Conservation (phyloP, 306 rosid species). For the Hippophae gyantsensis region DNA sequence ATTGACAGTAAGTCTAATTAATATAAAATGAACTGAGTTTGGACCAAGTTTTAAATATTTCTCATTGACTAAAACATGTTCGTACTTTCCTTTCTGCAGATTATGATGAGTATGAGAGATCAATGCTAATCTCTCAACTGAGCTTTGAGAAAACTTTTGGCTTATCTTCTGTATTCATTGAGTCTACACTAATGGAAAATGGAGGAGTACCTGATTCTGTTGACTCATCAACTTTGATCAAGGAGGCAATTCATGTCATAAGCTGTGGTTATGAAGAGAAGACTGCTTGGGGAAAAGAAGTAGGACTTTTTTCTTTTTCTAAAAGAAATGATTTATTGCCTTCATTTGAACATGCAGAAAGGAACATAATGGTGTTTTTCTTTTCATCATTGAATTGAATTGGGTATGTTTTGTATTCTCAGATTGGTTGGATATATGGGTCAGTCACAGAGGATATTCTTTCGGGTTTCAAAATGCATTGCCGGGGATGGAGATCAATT, state of each 20-base stretch:
- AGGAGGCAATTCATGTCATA: constrained; percentile 96
- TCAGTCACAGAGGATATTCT: constrained; percentile 97
- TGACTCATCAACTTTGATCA: constrained; percentile 70
- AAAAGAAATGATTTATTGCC: not conserved
- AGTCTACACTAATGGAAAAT: constrained; percentile 89
- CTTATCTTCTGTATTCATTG: constrained; percentile 81
- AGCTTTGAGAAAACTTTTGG: constrained; percentile 99
- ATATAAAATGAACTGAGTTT: constrained; percentile 7
- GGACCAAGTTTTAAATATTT: constrained; percentile 10
- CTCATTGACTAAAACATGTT: constrained; percentile 10
- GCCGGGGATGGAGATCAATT: constrained; percentile 98
- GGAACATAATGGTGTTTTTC: no score
- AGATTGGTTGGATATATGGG: constrained; percentile 99
- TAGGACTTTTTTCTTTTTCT: constrained; percentile 21
- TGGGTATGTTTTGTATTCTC: constrained; percentile 8
- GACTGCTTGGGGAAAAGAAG: constrained; percentile 99
- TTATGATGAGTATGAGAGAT: constrained; percentile 89
- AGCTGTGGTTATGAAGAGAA: constrained; percentile 95
- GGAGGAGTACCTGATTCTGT: constrained; percentile 88
- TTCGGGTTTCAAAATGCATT: constrained; percentile 97
- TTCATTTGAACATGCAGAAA: not conserved
- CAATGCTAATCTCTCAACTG: constrained; percentile 90
- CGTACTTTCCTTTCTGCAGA: constrained; percentile 37
- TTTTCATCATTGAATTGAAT: not conserved
- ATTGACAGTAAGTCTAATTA: constrained; percentile 59